Conservation (phyloP, 1,139 yeast genomes). For the Chernovozyma aurita region DNA sequence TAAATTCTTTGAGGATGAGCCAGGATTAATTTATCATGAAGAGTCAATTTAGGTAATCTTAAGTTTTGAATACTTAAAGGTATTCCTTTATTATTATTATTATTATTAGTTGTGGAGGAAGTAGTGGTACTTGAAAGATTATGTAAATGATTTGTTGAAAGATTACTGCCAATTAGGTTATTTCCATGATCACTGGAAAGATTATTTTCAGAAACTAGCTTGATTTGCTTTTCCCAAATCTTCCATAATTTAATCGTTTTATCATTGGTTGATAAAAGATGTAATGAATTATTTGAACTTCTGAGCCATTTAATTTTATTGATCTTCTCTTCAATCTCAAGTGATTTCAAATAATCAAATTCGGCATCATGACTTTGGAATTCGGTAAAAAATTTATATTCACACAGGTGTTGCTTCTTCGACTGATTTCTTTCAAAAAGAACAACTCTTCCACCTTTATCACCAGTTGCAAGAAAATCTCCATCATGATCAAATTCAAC, state of each 20-base stretch:
- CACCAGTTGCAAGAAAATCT: slow-evolving; percentile 95
- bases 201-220: slow-evolving; percentile 89
- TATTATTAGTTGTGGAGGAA: neutral
- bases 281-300: slow-evolving; percentile 83
- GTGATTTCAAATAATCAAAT: slow-evolving; percentile 90
- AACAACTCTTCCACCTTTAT: slow-evolving; percentile 97
- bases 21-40: slow-evolving; percentile 91
- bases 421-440: slow-evolving; percentile 83
- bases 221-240: slow-evolving; percentile 84
- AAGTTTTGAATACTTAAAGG: slow-evolving; percentile 32
- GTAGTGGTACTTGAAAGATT: neutral
- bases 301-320: slow-evolving; percentile 96
- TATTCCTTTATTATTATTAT: neutral
- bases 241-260: slow-evolving; percentile 98
- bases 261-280: slow-evolving; percentile 87
- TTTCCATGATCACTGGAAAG: slow-evolving; percentile 18
- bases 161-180: neutral
- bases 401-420: slow-evolving; percentile 69
- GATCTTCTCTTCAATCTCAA: slow-evolving; percentile 97
- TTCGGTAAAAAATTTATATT: slow-evolving; percentile 92
- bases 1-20: slow-evolving; percentile 92
- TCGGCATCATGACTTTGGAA: slow-evolving; percentile 99
- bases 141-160: neutral
- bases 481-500: slow-evolving; percentile 97
- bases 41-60: slow-evolving; percentile 79